Base-by-base conservation (phyloP, 768 basidiomycete species). In the Leccinum disarticulatum region DNA sequence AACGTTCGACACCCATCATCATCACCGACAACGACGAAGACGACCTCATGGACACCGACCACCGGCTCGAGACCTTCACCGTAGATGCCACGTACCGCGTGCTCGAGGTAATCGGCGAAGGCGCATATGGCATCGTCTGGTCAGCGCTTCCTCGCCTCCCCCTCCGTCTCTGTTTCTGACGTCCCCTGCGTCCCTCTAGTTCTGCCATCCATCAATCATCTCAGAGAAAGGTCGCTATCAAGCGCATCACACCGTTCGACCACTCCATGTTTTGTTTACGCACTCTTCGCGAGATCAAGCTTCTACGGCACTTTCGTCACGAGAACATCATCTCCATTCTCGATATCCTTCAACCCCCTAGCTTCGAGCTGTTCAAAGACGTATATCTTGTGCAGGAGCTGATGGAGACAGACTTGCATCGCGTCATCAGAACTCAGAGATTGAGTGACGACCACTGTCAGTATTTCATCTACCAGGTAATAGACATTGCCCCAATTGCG, bases 401-500 rank as follows among this genome's bases (percentile, higher is more conserved):
- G 64, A 84, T 86, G 87, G 96, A 97, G 76, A 96, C 93, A 1
- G 96, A 98, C 77, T 78, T 98, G 65, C 95, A 98, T 72, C 87
- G 96, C 56, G 97, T 99, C 51, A 98, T 99, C 66, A 83, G 93
- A 27, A 96, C 97, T 0, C 96, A 98, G 74, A 86, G 91, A 60
- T 80, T 99, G 46, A 90, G 88, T 59, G 96, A 98, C 70, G 95
- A 98, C 70, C 95, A 98, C 71, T 89, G 87, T 66, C 94, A 98
- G 75, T 99, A 99, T 74, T 98, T 99, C 71, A 88, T 96, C 64
- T 99, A 99, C 73, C 96, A 98, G 81, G 88, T 86, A 61, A 53
- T 77, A 72, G 58, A 41, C 52, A 47, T 65, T 56, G 46, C 50
- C 8, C 22, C 27, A 49, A 31, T 43, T 47, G 28, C 43, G 49